phyloP scores from a whole-genome alignment of 306 rosid genomes.

The Mimosa pudica region DNA sequence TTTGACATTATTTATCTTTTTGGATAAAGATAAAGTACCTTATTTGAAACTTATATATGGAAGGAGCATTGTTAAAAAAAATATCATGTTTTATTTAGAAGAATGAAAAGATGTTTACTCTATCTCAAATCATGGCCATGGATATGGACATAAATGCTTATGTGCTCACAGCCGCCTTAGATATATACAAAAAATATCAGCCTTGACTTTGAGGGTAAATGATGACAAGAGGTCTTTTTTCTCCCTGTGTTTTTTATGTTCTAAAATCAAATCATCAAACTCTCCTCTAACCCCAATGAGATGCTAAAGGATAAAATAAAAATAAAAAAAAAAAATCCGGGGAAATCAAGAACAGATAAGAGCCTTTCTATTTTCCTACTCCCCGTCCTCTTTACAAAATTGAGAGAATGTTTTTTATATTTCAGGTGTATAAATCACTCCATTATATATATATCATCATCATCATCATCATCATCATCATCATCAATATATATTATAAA shows the following conservation, averaged over 20 bases:
- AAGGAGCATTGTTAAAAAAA: no score
- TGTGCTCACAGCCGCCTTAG: not conserved
- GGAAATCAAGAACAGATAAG: not conserved
- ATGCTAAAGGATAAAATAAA: not conserved
- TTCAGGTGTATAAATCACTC: no score
- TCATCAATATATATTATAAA: no score
- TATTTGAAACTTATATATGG: no score
- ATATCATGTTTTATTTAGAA: not conserved
- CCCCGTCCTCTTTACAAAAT: no score
- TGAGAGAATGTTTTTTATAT: no score
- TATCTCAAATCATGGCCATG: not conserved
- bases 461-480: no score
- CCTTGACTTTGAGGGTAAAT: not conserved
- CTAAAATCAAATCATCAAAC: not conserved
- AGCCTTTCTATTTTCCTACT: no score
- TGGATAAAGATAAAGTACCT: no score
- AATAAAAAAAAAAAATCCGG: not conserved
- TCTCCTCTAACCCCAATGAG: not conserved
- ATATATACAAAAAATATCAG: not conserved
- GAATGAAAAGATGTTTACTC: not conserved
- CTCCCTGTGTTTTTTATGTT: not conserved
- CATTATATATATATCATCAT: no score
- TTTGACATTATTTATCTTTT: no score
- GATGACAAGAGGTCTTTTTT: not conserved
- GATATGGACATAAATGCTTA: not conserved